Evolutionary conservation across 2,329 filamentous ascomycete genomes (phyloP).

Genomic region (Xylaria sp.): DNA sequence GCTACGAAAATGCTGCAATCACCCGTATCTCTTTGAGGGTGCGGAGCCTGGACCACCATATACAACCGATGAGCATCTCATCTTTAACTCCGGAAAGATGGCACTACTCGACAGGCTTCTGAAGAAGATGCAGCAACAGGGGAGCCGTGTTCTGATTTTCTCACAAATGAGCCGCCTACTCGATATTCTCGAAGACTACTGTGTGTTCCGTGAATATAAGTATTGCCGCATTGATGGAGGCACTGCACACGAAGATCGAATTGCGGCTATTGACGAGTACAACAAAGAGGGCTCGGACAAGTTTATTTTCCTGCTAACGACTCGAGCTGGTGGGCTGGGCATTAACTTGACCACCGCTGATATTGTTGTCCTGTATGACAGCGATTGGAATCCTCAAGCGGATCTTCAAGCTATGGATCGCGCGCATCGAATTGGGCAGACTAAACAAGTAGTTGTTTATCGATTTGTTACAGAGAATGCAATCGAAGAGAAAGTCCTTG

Average conservation of each 20-base stretch:
- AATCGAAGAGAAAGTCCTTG: slow-evolving; percentile 97
- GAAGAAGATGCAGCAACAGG: slow-evolving; percentile 82
- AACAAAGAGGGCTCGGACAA: slow-evolving; percentile 96
- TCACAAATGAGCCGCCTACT: slow-evolving; percentile 98
- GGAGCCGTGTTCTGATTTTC: slow-evolving; percentile 97
- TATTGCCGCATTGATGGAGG: slow-evolving; percentile 98
- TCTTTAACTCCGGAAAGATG: slow-evolving; percentile 98
- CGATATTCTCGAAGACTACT: slow-evolving; percentile 98
- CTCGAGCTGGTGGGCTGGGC: slow-evolving; percentile 91
- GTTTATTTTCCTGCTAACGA: slow-evolving; percentile 95
- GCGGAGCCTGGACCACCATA: slow-evolving; percentile 97
- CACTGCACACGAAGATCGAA: slow-evolving; percentile 97
- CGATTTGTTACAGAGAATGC: slow-evolving; percentile 97
- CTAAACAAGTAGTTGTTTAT: slow-evolving; percentile 96
- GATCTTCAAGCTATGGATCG: slow-evolving; percentile 99
- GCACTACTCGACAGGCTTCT: slow-evolving; percentile 93
- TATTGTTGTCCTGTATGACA: slow-evolving; percentile 96
- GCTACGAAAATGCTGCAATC: slow-evolving; percentile 97
- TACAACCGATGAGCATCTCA: slow-evolving; percentile 95
- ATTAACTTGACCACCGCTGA: slow-evolving; percentile 97
- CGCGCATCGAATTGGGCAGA: slow-evolving; percentile 97
- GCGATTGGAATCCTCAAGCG: slow-evolving; percentile 98
- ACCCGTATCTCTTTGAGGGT: slow-evolving; percentile 97
- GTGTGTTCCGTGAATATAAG: slow-evolving; percentile 91
- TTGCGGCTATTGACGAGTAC: slow-evolving; percentile 97